These are phyloP conservation scores for Cardamine occulta DNA, from an alignment of 345 rosid genomes.

Conservation along the genomic window DNA sequence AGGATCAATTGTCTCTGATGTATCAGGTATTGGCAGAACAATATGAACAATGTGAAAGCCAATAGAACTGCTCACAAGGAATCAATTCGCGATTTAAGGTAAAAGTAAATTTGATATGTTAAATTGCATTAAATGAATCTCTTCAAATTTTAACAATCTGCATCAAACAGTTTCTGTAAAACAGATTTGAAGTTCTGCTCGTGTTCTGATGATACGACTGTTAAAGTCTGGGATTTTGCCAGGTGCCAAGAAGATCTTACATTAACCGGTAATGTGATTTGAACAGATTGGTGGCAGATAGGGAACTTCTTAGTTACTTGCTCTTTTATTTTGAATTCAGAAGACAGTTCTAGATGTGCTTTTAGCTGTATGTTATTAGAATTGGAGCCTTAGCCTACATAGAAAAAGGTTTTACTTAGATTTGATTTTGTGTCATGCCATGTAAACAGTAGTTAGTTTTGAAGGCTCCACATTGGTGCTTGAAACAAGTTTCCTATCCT, in stretches of 20 bases:
- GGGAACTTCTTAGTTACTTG: constrained; percentile 1
- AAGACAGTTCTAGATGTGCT: background rate
- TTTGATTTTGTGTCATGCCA: constrained; percentile 11
- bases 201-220: constrained; percentile 96
- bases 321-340: constrained; percentile 13
- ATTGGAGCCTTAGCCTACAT: constrained; percentile 12
- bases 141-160: constrained; percentile 30
- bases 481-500: constrained; percentile 4
- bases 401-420: constrained; percentile 7
- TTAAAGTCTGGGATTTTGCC: constrained; percentile 98
- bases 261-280: constrained; percentile 83
- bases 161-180: constrained; percentile 79
- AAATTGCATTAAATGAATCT: background rate
- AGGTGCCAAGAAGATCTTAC: constrained; percentile 86
- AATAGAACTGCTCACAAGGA: constrained; percentile 96
- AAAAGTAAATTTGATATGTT: constrained; percentile 10
- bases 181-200: constrained; percentile 99
- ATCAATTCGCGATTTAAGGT: constrained; percentile 94
- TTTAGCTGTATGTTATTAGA: constrained; percentile 16
- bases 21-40: constrained; percentile 96
- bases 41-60: constrained; percentile 96
- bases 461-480: background rate
- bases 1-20: constrained; percentile 2
- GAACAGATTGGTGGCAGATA: constrained; percentile 21
- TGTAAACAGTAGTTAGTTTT: constrained; percentile 2